Evolutionary conservation across 768 basidiomycete species (phyloP).

Genomic region (Pisolithus tinctorius): DNA sequence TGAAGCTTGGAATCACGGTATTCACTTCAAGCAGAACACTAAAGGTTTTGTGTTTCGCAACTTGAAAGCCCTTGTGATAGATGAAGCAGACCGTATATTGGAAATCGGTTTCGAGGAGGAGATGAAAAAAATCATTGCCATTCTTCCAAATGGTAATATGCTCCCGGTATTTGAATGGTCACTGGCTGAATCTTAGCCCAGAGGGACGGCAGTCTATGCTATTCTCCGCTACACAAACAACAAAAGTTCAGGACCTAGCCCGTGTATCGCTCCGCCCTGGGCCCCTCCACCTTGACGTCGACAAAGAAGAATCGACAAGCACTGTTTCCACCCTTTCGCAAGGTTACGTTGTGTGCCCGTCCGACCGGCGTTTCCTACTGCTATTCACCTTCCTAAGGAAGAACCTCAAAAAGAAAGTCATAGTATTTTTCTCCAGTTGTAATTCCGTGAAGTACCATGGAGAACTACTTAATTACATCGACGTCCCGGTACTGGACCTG

Average conservation of each 20-base stretch:
- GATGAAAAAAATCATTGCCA: conserved; percentile 93
- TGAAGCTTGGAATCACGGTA: background rate
- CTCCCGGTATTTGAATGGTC: background rate
- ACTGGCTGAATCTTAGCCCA: conserved; percentile 25
- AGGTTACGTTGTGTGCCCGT: conserved; percentile 96
- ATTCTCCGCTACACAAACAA: conserved; percentile 98
- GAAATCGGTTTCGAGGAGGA: conserved; percentile 99
- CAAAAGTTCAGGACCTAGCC: conserved; percentile 94
- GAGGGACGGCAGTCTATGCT: conserved; percentile 97
- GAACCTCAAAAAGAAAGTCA: conserved; percentile 96
- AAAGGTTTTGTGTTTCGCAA: conserved; percentile 97
- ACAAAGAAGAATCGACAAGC: conserved; percentile 79
- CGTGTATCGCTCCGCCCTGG: conserved; percentile 95
- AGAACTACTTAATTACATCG: conserved; percentile 95
- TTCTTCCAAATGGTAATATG: conserved; percentile 78
- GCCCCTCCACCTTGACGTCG: conserved; percentile 92
- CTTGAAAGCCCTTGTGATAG: conserved; percentile 90
- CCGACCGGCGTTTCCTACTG: conserved; percentile 92
- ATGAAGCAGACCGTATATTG: conserved; percentile 96
- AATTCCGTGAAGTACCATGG: conserved; percentile 97
- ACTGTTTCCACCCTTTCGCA: conserved; percentile 92
- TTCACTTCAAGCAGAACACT: conserved; percentile 57
- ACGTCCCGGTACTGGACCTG: conserved; percentile 91
- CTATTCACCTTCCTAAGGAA: conserved; percentile 97
- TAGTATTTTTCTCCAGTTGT: conserved; percentile 98